Evolutionary conservation across 2,329 filamentous ascomycete species (phyloP), one percentile per base, ranked within the genome.

Genomic region (Colletotrichum sp.): DNA sequence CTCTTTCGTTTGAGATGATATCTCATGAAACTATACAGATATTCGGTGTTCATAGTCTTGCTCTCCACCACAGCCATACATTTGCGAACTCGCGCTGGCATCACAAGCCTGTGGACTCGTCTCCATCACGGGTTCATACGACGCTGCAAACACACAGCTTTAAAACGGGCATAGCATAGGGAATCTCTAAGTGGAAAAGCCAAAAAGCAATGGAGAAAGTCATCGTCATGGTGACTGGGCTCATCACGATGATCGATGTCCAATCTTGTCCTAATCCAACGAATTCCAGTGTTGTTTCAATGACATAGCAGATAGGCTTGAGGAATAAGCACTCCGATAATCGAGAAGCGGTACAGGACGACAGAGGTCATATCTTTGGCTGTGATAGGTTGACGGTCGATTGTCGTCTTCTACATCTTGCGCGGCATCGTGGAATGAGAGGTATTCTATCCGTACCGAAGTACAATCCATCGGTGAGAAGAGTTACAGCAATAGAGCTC

Each of bases 191-290:
- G 0, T 5, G 36, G 16, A 8, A 39, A 39, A 39, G 36, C 15
- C 5, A 39, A 19, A 39, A 39, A 39, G 36, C 36, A 39, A 3
- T 39, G 34, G 7, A 8, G 8, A 8, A 1, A 4, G 34, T 6
- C 15, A 4, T 16, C 34, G 34, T 15, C 15, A 16, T 16, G 36
- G 15, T 1, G 39, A 44, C 39, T 44, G 19, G 39, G 39, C 1
- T 48, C 39, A 48, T 4, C 39, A 48, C 19, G 19, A 48, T n/a
- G 16, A n/a, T 11, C 19, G 12, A 1, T 48, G 39, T 48, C 6
- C 19, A 12, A 48, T n/a, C n/a, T 22, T 0, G 6, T 0, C 39
- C 0, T 11, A n/a, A 48, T 3, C 19, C 19, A 12, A 48, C 39
- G 6, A 7, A 7, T 3, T n/a, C 44, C n/a, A 1, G 44, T 25